Evolutionary conservation across 2,329 filamentous ascomycete species (phyloP).

Genomic region (Nemania sp.): DNA sequence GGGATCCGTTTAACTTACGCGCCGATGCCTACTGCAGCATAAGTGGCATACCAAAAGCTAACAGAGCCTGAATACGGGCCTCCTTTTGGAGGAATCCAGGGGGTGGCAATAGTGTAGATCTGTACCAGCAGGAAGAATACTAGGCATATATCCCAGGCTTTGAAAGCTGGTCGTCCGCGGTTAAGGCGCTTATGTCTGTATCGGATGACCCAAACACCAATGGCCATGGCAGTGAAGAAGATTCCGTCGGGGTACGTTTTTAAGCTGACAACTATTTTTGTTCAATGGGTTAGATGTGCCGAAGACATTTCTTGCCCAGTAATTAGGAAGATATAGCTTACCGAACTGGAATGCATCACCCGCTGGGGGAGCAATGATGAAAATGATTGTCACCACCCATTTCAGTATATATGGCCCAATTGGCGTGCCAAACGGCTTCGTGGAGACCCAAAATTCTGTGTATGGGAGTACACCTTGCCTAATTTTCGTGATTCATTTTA

Average conservation of each 20-base stretch:
- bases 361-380: slow-evolving; percentile 63
- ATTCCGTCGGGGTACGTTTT: slow-evolving; percentile 60
- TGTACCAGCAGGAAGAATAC: slow-evolving; percentile 63
- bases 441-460: slow-evolving; percentile 62
- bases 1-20: slow-evolving; percentile 54
- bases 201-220: slow-evolving; percentile 62
- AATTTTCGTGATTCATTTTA: neutral
- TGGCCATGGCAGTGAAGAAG: slow-evolving; percentile 59
- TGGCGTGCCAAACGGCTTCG: slow-evolving; percentile 64
- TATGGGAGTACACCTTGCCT: slow-evolving; percentile 64
- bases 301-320: neutral
- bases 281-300: slow-evolving; percentile 9
- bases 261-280: slow-evolving; percentile 58
- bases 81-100: slow-evolving; percentile 69
- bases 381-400: slow-evolving; percentile 58
- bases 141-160: slow-evolving; percentile 60
- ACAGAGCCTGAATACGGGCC: slow-evolving; percentile 66
- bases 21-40: slow-evolving; percentile 65
- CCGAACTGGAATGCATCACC: slow-evolving; percentile 68
- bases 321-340: slow-evolving; percentile 28
- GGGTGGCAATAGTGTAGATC: slow-evolving; percentile 67
- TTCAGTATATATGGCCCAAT: slow-evolving; percentile 61
- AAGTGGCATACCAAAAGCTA: slow-evolving; percentile 75
- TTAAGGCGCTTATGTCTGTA: slow-evolving; percentile 55
- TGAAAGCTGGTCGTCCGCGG: slow-evolving; percentile 55